Base-by-base conservation (phyloP, 1,284 basidiomycete genomes). In the Fistulina hepatica region DNA sequence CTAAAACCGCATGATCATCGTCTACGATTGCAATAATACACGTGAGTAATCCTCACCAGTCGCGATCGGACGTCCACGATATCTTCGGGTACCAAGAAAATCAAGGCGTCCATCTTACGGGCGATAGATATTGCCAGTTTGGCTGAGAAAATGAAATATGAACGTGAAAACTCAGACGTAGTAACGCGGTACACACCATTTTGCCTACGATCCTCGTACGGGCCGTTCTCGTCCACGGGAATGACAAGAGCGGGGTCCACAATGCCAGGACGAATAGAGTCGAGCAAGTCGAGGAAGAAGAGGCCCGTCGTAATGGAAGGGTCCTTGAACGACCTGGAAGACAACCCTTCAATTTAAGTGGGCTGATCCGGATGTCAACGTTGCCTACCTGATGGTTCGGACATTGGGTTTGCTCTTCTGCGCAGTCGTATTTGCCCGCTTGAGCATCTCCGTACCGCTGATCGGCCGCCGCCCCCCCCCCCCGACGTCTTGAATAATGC, bases 41-140 rank as follows among this genome's bases (percentile, higher is more conserved):
- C 16, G 12, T 22, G 11, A 21, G n/a, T 21, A n/a, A n/a, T 12
- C 67, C 76, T 41, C 53, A 91, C 88, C 56, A 92, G 67, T 46
- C 84, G 76, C 22, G 86, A 74, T 37, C 89, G 76, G 43, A 92
- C 71, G 56, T 92, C 89, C 24, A 92, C 86, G 51, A 92, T 90
- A 61, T 92, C 93, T 59, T 98, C 95, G 2, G 94, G 92, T 0
- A 98, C 95, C 44, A 98, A 67, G 73, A 97, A 97, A 54, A 98
- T 97, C 52, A 97, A 64, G 3, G 91, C 90, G 39, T 92, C 90
- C 76, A 95, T 79, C 75, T 98, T 98, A 55, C 94, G 74, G 16
- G 94, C 93, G 51, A 98, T 97, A 5, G 90, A 94, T 52, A 98
- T 98, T 12, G 92, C 95, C 45, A 98, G 61, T 73, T 95, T 95